Conservation (phyloP, 352 stramenopile species). For the Phytophthora cryptogea region DNA sequence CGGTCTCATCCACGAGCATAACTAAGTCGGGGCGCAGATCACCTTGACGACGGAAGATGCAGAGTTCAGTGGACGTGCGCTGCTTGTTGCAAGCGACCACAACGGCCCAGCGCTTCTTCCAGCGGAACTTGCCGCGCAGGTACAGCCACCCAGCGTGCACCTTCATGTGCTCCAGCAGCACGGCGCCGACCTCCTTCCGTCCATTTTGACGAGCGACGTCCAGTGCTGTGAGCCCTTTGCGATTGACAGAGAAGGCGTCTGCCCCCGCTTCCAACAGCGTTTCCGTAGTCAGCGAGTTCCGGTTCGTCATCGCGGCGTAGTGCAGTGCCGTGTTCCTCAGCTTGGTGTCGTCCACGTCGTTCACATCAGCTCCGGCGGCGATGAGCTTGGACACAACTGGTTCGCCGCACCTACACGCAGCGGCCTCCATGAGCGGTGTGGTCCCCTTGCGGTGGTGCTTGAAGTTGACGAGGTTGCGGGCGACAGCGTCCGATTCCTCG, state of each 20-base stretch:
- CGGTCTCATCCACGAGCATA: conserved; percentile 44
- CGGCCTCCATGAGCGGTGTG: conserved; percentile 75
- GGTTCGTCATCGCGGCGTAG: conserved; percentile 52
- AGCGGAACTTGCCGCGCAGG: conserved; percentile 49
- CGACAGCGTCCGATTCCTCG: conserved; percentile 34
- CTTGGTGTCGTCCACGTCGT: conserved; percentile 42
- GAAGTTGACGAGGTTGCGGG: conserved; percentile 40
- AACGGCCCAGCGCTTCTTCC: conserved; percentile 68
- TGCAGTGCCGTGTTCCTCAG: conserved; percentile 68
- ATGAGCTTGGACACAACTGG: conserved; percentile 52
- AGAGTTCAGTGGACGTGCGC: conserved; percentile 57
- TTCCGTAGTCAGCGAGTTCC: conserved; percentile 48
- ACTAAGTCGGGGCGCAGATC: conserved; percentile 35
- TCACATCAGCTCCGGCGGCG: conserved; percentile 50
- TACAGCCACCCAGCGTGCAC: conserved; percentile 65
- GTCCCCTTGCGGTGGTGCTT: conserved; percentile 53
- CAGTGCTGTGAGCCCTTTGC: conserved; percentile 56
- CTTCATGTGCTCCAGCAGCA: conserved; percentile 54
- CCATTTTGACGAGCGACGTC: conserved; percentile 64
- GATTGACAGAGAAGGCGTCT: conserved; percentile 58
- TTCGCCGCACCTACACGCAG: conserved; percentile 44
- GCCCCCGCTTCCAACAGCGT: conserved; percentile 55
- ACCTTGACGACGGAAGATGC: conserved; percentile 45
- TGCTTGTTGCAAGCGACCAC: conserved; percentile 58
- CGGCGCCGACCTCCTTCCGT: conserved; percentile 44